Conservation (phyloP, 257 asterid species). For the Jaltomata sinuosa region DNA sequence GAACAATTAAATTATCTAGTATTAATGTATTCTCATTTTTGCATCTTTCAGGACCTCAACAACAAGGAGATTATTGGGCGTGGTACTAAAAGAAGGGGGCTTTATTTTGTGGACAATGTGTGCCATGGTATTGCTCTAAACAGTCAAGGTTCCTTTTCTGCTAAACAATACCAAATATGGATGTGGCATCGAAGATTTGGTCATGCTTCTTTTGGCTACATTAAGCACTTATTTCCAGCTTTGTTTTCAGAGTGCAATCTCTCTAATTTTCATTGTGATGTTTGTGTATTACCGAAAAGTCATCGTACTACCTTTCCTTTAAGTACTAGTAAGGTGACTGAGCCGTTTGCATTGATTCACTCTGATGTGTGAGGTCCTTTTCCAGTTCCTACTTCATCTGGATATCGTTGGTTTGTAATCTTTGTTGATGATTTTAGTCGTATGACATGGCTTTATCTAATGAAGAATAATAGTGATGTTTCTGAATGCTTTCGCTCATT, state of each 20-base stretch:
- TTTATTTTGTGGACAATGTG: not conserved
- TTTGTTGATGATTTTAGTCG: conserved; percentile 1
- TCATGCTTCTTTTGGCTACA: not conserved
- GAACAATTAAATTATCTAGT: not conserved
- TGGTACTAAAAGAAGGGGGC: conserved; percentile 9
- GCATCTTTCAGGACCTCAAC: not conserved
- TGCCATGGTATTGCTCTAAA: not conserved
- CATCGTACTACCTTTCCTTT: not conserved
- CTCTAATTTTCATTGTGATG: not conserved
- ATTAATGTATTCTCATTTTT: not conserved
- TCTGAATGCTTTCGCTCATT: not conserved
- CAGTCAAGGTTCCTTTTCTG: not conserved
- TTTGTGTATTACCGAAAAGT: not conserved
- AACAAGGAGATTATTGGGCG: conserved; percentile 5
- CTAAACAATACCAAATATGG: not conserved
- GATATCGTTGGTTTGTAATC: not conserved
- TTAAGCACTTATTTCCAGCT: not conserved
- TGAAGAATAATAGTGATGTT: not conserved
- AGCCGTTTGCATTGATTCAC: not conserved
- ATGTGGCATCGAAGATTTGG: not conserved
- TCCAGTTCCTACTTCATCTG: not conserved
- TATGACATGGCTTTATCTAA: not conserved
- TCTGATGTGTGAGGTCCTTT: conserved; percentile 7
- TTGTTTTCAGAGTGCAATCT: not conserved
- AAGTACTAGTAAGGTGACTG: not conserved